These are phyloP conservation scores for Thielaviopsis punctulata DNA, from an alignment of 2,329 filamentous ascomycete species.

Conservation along the genomic window DNA sequence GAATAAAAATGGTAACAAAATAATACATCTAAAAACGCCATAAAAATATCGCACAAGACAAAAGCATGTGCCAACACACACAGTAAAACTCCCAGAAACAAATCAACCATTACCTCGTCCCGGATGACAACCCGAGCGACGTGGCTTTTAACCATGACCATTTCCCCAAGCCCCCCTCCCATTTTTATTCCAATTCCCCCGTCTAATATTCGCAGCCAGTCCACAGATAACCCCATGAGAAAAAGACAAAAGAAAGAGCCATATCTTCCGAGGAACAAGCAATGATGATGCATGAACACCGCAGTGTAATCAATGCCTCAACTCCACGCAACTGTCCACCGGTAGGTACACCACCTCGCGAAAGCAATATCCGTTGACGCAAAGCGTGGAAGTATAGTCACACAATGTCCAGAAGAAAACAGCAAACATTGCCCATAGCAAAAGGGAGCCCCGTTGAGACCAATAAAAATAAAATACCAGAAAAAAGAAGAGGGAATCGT, in stretches of 20 bases:
- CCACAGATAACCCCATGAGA: background rate
- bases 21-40: background rate
- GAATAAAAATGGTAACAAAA: background rate
- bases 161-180: background rate
- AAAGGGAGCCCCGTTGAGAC: background rate
- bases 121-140: background rate
- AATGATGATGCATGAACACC: too few species aligned
- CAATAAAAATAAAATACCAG: constrained; percentile 1
- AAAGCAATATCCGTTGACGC: too few species aligned
- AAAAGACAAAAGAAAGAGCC: background rate
- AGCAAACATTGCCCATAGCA: background rate
- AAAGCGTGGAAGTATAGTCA: background rate
- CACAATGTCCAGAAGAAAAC: background rate
- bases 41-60: background rate
- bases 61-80: background rate
- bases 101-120: background rate
- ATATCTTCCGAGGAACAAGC: too few species aligned
- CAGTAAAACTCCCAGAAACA: background rate
- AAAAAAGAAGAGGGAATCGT: constrained; percentile 8
- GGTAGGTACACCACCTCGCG: background rate
- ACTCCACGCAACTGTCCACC: background rate
- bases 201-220: background rate
- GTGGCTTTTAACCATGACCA: background rate
- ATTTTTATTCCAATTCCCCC: background rate
- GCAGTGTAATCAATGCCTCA: too few species aligned